Evolutionary conservation across 2,329 filamentous ascomycete species (phyloP), one percentile per base, ranked within the genome.

Genomic region (Chrysoporthe puriensis): DNA sequence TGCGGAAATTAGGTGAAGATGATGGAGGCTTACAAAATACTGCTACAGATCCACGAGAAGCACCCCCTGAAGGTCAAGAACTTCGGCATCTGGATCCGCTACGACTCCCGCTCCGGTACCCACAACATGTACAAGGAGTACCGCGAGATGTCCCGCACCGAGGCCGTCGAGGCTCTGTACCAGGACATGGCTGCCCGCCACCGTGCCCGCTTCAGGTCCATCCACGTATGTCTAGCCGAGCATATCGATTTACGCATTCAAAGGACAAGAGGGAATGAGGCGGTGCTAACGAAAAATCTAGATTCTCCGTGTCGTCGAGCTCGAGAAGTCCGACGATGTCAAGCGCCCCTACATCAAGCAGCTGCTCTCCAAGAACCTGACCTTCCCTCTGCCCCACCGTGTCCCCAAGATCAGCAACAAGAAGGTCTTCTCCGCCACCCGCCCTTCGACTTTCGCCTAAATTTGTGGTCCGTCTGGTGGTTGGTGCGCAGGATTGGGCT

Each of bases 51-150:
- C 87, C 85, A 89, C 86, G 96, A 99, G 94, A 98, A 98, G 91
- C 94, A 93, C 84, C 96, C 96, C 79, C 88, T 94, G 81, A 97
- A 97, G 89, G 94, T 99, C 90, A 99, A 99, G 94, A 99, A 97
- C 92, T 98, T 99, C 83, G 96, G 96, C 83, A 91, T 99, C 90
- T 99, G 96, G 96, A 91, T 99, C 86, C 94, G 96, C 82, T 99
- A 99, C 88, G 95, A 99, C 87, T 99, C 96, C 72, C 95, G 96
- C 85, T 98, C 96, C 78, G 96, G 96, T 79, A 99, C 96, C 79
- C 96, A 99, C 94, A 99, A 99, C 92, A 99, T 99, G 96, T 99
- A 99, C 93, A 98, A 98, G 91, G 96, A 99, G 91, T 98, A 97
- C 92, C 93, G 96, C 82, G 96, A 98, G 89, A 92, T 98, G 89